Evolutionary conservation across 306 rosid genomes (phyloP).

Genomic region (Lathyrus oleraceus): DNA sequence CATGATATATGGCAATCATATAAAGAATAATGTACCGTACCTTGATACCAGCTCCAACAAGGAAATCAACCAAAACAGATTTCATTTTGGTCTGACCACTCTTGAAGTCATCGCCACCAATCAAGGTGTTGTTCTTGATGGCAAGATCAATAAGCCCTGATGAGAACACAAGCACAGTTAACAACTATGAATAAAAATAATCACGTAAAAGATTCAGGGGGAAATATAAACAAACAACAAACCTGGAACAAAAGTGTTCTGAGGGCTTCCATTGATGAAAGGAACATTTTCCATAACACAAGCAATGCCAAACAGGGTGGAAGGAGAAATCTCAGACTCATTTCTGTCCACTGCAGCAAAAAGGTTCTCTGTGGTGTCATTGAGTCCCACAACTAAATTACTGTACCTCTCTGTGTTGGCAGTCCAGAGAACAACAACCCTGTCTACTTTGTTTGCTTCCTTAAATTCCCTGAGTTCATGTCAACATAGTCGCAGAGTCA

Average conservation of each 20-base stretch:
- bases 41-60: slow-evolving; percentile 99
- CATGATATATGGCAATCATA: background rate
- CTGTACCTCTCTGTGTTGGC: slow-evolving; percentile 99
- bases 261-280: slow-evolving; percentile 98
- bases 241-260: slow-evolving; percentile 98
- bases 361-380: slow-evolving; percentile 79
- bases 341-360: slow-evolving; percentile 77
- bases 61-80: slow-evolving; percentile 96
- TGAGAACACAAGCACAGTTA: slow-evolving; percentile 5
- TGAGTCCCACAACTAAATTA: slow-evolving; percentile 76
- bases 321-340: slow-evolving; percentile 96
- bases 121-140: slow-evolving; percentile 71
- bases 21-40: slow-evolving; percentile 36
- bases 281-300: slow-evolving; percentile 83
- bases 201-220: background rate
- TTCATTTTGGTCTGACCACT: slow-evolving; percentile 99
- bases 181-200: background rate
- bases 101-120: slow-evolving; percentile 98
- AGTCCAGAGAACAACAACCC: slow-evolving; percentile 93
- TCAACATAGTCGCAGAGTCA: background rate
- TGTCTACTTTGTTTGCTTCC: slow-evolving; percentile 82
- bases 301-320: slow-evolving; percentile 84
- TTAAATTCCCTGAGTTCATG: slow-evolving; percentile 71
- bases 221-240: background rate
- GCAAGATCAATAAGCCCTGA: slow-evolving; percentile 90